Evolutionary conservation across 495 filamentous ascomycete species (phyloP).

Genomic region (Elasticomyces elasticus): DNA sequence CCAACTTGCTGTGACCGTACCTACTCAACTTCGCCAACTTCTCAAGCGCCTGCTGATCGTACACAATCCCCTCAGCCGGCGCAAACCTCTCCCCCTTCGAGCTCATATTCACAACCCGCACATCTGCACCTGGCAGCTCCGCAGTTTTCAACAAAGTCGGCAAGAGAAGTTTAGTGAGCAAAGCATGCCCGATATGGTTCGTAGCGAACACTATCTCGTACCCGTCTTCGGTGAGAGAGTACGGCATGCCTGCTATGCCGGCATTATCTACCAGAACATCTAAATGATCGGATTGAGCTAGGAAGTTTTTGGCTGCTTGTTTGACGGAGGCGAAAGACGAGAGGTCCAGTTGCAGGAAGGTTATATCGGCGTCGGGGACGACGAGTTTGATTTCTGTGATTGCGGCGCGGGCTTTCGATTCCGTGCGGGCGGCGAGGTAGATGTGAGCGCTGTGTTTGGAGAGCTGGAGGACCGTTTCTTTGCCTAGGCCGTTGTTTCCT

Average conservation of each 20-base stretch:
- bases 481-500: constrained; percentile 59
- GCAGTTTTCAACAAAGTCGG: constrained; percentile 47
- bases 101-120: constrained; percentile 39
- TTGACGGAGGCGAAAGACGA: constrained; percentile 44
- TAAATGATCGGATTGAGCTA: constrained; percentile 36
- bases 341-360: constrained; percentile 43
- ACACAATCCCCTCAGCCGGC: constrained; percentile 22
- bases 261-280: constrained; percentile 59
- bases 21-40: constrained; percentile 26
- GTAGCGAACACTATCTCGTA: constrained; percentile 63
- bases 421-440: constrained; percentile 52
- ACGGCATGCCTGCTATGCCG: constrained; percentile 50
- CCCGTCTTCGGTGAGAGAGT: constrained; percentile 45
- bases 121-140: constrained; percentile 30
- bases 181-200: constrained; percentile 60
- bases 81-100: constrained; percentile 32
- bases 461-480: constrained; percentile 51
- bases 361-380: constrained; percentile 39
- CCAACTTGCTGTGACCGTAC: constrained; percentile 60
- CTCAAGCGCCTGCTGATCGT: constrained; percentile 16
- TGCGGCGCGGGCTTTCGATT: constrained; percentile 41
- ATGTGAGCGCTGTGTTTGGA: constrained; percentile 52
- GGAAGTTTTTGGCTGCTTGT: constrained; percentile 40
- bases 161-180: constrained; percentile 54
- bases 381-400: constrained; percentile 41